A percentile compares a stretch with the other conserved stretches of the same genome.
Evolutionary conservation across 768 basidiomycete genomes (phyloP).

Genomic region (Suillus hirtellus): DNA sequence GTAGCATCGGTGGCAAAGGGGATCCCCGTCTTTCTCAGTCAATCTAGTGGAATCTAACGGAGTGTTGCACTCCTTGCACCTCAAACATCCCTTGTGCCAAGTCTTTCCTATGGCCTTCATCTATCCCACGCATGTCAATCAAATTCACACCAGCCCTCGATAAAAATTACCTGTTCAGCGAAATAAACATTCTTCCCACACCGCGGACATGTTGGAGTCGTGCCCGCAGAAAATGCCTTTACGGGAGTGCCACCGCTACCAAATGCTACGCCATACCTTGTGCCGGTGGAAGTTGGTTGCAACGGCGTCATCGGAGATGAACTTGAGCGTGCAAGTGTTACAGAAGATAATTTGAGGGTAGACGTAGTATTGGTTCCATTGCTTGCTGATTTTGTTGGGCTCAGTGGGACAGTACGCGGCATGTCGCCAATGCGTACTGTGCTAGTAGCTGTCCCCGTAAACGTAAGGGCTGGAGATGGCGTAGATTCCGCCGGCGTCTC

Average conservation of each 20-base stretch:
- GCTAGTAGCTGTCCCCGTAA: conserved; percentile 40
- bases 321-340: conserved; percentile 5
- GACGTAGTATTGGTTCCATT: conserved; percentile 6
- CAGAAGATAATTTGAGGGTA: conserved; percentile 12
- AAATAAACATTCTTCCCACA: conserved; percentile 83
- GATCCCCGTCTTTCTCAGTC: conserved; percentile 74
- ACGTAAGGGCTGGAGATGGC: conserved; percentile 12
- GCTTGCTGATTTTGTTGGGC: conserved; percentile 31
- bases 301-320: conserved; percentile 28
- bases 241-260: conserved; percentile 42
- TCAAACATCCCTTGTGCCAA: conserved; percentile 74
- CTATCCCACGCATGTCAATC: conserved; percentile 35
- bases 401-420: conserved; percentile 57
- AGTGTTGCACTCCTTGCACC: conserved; percentile 73
- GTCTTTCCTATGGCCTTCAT: conserved; percentile 81
- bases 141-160: background rate
- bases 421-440: conserved; percentile 46
- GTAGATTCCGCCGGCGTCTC: conserved; percentile 29
- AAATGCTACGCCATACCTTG: conserved; percentile 63
- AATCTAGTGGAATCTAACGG: conserved; percentile 70
- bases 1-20: conserved; percentile 73
- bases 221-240: conserved; percentile 44
- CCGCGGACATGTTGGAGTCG: conserved; percentile 61
- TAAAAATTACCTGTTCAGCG: conserved; percentile 66
- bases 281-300: conserved; percentile 55